phyloP scores from a whole-genome alignment of 169 alveolate genomes.

The Plasmodium berghei region DNA sequence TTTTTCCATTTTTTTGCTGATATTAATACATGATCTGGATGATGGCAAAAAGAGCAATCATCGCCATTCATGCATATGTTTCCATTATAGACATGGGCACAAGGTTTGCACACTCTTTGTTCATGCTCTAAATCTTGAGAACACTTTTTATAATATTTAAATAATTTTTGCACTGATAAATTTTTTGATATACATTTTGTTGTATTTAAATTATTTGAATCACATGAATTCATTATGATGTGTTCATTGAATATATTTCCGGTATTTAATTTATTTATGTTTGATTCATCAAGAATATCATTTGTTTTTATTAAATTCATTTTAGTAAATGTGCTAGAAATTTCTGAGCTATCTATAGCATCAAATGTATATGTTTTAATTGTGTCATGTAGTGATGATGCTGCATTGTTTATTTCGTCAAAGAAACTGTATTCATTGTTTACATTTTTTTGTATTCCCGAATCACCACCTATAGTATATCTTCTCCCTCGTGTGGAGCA shows the following conservation, averaged over 20 bases:
- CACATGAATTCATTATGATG: constrained; percentile 59
- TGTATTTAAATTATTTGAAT: constrained; percentile 34
- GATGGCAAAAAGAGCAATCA: constrained; percentile 71
- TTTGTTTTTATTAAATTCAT: constrained; percentile 74
- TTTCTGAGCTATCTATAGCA: constrained; percentile 56
- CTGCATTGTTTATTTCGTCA: constrained; percentile 21
- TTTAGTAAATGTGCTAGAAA: constrained; percentile 66
- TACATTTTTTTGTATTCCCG: constrained; percentile 73
- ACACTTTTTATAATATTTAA: constrained; percentile 63
- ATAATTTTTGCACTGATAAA: constrained; percentile 55
- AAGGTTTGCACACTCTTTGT: constrained; percentile 74
- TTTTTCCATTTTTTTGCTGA: constrained; percentile 76
- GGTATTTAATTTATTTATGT: constrained; percentile 37
- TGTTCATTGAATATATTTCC: constrained; percentile 64
- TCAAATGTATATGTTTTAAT: constrained; percentile 65
- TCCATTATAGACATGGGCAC: constrained; percentile 77
- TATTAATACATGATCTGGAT: constrained; percentile 74
- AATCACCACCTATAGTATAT: constrained; percentile 73
- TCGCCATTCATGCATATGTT: constrained; percentile 74
- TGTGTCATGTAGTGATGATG: constrained; percentile 30
- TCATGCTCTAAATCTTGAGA: constrained; percentile 75
- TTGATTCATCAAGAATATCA: constrained; percentile 35
- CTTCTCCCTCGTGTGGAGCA: constrained; percentile 73
- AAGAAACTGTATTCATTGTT: constrained; percentile 70
- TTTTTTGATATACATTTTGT: constrained; percentile 59